Percentiles rank a stretch among this genome's conserved stretches.
Conservation (phyloP, 441 rosid genomes). For the Eutrema salsugineum region DNA sequence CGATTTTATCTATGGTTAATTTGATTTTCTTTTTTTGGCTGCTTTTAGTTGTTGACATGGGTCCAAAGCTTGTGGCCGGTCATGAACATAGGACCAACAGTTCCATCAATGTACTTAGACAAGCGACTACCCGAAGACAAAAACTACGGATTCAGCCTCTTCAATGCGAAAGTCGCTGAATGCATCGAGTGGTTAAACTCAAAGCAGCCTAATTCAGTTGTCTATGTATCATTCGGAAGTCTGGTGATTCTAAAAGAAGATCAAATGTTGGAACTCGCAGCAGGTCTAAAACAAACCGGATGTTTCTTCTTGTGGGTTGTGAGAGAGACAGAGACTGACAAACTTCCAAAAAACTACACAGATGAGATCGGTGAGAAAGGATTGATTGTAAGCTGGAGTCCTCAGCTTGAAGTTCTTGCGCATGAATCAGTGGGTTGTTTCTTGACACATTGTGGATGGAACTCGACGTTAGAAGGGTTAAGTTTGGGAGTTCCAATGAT, state of each 20-base stretch:
- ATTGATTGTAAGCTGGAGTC: conserved; percentile 49
- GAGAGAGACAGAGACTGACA: conserved; percentile 34
- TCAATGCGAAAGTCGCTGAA: conserved; percentile 14
- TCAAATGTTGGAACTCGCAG: conserved; percentile 50
- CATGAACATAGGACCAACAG: conserved; percentile 54
- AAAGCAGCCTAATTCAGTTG: conserved; percentile 45
- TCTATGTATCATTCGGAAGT: conserved; percentile 66
- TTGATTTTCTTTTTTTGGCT: neutral
- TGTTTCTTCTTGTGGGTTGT: conserved; percentile 49
- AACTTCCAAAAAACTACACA: conserved; percentile 30
- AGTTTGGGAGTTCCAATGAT: conserved; percentile 61
- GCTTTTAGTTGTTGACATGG: conserved; percentile 38
- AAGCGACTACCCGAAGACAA: conserved; percentile 38
- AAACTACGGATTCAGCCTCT: conserved; percentile 45
- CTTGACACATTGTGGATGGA: conserved; percentile 62
- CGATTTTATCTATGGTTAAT: neutral
- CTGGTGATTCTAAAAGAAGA: conserved; percentile 25
- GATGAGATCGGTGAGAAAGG: conserved; percentile 32
- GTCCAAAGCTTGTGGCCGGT: conserved; percentile 41
- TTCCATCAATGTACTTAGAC: conserved; percentile 63
- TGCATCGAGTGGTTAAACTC: conserved; percentile 42
- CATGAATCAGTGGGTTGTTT: conserved; percentile 50
- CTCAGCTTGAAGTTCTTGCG: conserved; percentile 48
- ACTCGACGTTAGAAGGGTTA: conserved; percentile 53
- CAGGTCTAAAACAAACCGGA: conserved; percentile 33